Evolutionary conservation across 352 stramenopile genomes (phyloP).

Genomic region (Pilasporangium apinafurcum): DNA sequence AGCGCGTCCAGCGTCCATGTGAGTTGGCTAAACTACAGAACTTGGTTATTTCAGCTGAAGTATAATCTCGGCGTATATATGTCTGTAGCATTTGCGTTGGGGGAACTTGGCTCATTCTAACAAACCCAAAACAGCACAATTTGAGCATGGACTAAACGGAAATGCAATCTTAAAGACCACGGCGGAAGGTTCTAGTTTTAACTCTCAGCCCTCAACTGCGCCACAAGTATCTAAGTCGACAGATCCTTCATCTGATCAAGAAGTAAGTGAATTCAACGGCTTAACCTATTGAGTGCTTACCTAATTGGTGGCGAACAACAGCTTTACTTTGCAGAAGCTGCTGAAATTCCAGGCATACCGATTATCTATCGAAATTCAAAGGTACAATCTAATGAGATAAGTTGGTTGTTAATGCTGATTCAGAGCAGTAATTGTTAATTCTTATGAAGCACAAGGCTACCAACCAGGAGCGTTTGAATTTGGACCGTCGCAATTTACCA

Average conservation of each 20-base stretch:
- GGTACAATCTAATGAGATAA: constrained; percentile 11
- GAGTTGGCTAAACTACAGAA: background rate
- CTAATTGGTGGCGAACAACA: constrained; percentile 8
- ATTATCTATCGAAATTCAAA: constrained; percentile 73
- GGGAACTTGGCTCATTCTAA: constrained; percentile 1
- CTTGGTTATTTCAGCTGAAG: background rate
- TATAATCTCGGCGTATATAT: background rate
- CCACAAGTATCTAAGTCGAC: background rate
- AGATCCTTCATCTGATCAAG: constrained; percentile 15
- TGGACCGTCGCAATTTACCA: constrained; percentile 79
- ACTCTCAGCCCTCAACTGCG: constrained; percentile 2
- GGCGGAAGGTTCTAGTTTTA: background rate
- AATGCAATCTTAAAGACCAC: background rate
- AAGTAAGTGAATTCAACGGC: constrained; percentile 22
- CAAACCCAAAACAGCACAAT: constrained; percentile 5
- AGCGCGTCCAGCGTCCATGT: background rate
- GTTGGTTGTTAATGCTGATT: background rate
- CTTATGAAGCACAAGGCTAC: constrained; percentile 36
- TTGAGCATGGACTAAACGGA: background rate
- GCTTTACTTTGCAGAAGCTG: constrained; percentile 73
- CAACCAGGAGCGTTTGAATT: constrained; percentile 84
- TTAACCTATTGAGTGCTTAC: background rate
- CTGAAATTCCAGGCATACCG: constrained; percentile 55
- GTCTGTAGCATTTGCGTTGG: constrained; percentile 2
- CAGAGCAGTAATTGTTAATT: background rate